Percentiles rank a stretch among this genome's conserved stretches.
These are phyloP conservation scores for Trametes gibbosa DNA, from an alignment of 768 basidiomycete genomes.

Conservation along the genomic window DNA sequence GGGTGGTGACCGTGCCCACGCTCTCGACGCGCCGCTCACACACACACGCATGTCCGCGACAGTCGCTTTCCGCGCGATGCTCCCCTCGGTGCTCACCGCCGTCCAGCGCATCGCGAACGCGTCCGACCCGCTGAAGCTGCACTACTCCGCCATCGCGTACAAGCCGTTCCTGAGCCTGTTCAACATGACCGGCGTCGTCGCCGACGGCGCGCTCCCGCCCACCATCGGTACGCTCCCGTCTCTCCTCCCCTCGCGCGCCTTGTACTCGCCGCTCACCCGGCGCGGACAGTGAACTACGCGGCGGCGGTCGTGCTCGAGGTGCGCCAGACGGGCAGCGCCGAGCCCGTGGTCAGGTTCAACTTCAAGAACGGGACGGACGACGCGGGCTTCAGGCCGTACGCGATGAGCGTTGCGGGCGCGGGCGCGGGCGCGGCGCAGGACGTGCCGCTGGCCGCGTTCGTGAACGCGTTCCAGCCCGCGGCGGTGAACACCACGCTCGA, in stretches of 20 bases:
- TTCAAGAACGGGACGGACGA: constrained; percentile 68
- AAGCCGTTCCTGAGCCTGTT: constrained; percentile 78
- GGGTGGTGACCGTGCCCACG: not conserved
- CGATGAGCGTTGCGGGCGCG: constrained; percentile 37
- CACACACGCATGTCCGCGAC: not conserved
- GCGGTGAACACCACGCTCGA: constrained; percentile 49
- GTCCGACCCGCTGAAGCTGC: constrained; percentile 53
- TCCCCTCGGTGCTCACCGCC: constrained; percentile 56
- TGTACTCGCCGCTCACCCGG: not conserved
- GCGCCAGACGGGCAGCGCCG: constrained; percentile 45
- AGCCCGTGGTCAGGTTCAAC: constrained; percentile 56
- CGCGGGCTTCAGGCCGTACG: constrained; percentile 44
- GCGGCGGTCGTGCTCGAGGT: constrained; percentile 58
- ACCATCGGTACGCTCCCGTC: constrained; percentile 46
- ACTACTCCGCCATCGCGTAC: constrained; percentile 63
- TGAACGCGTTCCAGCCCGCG: constrained; percentile 42
- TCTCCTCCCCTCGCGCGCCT: no score
- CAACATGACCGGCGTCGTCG: constrained; percentile 65
- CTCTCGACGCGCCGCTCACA: no score
- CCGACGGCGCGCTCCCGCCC: constrained; percentile 49
- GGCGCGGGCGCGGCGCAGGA: constrained; percentile 38
- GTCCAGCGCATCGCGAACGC: constrained; percentile 50
- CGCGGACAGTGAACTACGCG: constrained; percentile 55
- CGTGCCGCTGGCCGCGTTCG: constrained; percentile 52
- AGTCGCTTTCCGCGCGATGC: constrained; percentile 68